phyloP scores from a whole-genome alignment of 306 rosid genomes.

The Cucurbita ficifolia region DNA sequence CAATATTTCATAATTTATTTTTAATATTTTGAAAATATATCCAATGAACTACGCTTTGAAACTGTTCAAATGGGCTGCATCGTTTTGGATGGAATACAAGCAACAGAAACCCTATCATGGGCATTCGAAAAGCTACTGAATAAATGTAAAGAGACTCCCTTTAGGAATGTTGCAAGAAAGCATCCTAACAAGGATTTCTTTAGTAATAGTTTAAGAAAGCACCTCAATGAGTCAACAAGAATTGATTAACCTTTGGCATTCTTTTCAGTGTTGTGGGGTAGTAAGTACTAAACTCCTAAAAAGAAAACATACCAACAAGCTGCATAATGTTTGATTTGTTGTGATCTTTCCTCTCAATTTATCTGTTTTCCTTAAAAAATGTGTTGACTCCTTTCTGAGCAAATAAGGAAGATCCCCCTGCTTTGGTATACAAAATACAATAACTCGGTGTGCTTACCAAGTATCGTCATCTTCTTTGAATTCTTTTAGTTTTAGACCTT shows the following conservation, averaged over 20 bases:
- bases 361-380: not conserved
- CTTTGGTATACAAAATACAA: not conserved
- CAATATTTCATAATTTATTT: not conserved
- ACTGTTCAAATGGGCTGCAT: not conserved
- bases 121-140: not conserved
- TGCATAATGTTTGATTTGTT: not conserved
- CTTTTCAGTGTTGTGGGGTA: not conserved
- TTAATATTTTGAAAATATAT: not conserved
- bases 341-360: not conserved
- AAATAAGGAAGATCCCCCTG: not conserved
- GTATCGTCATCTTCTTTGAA: not conserved
- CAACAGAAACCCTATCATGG: not conserved
- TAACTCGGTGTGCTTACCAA: not conserved
- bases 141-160: not conserved
- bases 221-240: not conserved
- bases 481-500: not conserved
- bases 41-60: not conserved
- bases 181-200: not conserved
- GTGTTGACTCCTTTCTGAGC: not conserved
- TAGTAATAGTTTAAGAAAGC: not conserved
- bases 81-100: not conserved
- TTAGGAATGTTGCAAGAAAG: not conserved
- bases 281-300: not conserved
- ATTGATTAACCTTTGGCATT: not conserved
- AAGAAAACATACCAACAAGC: not conserved